These are phyloP conservation scores for Metschnikowia continentalis DNA, from an alignment of 805 yeast species.

Conservation along the genomic window DNA sequence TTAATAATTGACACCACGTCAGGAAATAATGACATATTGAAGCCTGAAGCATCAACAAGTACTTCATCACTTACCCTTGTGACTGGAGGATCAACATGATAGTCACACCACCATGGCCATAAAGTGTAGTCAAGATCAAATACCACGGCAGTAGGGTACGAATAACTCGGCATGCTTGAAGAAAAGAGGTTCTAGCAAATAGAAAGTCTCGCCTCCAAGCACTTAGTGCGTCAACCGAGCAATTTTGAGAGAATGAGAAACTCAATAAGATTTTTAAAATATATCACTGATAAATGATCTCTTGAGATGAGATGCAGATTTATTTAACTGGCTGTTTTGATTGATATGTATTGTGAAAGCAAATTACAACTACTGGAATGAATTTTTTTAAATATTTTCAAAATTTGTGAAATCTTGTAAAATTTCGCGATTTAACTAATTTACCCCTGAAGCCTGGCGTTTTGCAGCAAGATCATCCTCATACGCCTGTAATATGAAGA, in stretches of 20 bases:
- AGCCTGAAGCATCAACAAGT: slow-evolving; percentile 54
- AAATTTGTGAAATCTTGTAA: not conserved
- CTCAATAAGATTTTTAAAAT: not conserved
- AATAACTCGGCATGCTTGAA: slow-evolving; percentile 1
- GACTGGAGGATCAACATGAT: slow-evolving; percentile 57
- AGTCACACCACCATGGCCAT: slow-evolving; percentile 86
- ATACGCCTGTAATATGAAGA: slow-evolving; percentile 8
- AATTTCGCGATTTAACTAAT: not conserved
- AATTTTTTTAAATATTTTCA: not conserved
- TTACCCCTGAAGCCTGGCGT: not conserved
- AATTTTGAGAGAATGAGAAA: not conserved
- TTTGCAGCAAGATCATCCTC: slow-evolving; percentile 8
- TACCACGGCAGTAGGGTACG: slow-evolving; percentile 48
- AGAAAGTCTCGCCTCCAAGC: not conserved
- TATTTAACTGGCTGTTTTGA: not conserved
- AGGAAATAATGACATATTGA: slow-evolving; percentile 51
- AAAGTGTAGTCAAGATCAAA: slow-evolving; percentile 74
- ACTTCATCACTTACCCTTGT: slow-evolving; percentile 21
- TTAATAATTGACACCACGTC: slow-evolving; percentile 65
- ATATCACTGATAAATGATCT: not conserved
- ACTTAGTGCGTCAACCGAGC: slow-evolving; percentile 3
- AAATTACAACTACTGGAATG: not conserved
- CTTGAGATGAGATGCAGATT: not conserved
- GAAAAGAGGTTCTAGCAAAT: not conserved
- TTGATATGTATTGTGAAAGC: not conserved